Percentiles rank a stretch among this genome's conserved stretches.
Conservation (phyloP, 805 yeast genomes). For the Wickerhamomyces rabaulensis region DNA sequence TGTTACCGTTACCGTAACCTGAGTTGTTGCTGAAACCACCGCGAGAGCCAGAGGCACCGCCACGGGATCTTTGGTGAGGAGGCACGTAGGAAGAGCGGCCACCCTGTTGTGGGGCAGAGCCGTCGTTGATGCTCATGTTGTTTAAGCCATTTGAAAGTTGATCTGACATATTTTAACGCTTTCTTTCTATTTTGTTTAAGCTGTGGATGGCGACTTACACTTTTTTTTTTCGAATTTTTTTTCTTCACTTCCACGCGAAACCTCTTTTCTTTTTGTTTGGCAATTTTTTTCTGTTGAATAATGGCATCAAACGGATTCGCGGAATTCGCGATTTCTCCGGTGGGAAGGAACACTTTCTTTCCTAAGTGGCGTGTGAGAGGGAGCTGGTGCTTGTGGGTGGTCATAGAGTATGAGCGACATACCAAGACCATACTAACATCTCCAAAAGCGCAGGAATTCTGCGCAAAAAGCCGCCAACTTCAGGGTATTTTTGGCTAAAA, state of each 20-base stretch:
- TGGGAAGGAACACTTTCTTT: too few species aligned
- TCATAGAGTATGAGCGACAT: too few species aligned
- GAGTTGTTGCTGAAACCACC: slow-evolving; percentile 4
- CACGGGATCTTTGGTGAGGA: slow-evolving; percentile 43
- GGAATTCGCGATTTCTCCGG: not conserved
- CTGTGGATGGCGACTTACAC: not conserved
- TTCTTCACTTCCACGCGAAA: not conserved
- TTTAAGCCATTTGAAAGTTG: slow-evolving; percentile 47
- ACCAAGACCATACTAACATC: too few species aligned
- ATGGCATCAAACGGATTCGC: not conserved
- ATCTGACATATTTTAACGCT: slow-evolving; percentile 39
- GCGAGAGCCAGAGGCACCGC: slow-evolving; percentile 5
- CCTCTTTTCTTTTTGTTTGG: slow-evolving; percentile 2
- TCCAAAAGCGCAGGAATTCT: too few species aligned
- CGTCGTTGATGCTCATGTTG: slow-evolving; percentile 45
- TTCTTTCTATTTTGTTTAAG: not conserved
- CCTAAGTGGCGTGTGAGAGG: too few species aligned
- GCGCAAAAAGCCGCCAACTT: too few species aligned
- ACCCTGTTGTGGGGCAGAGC: slow-evolving; percentile 17
- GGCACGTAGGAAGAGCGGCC: slow-evolving; percentile 44
- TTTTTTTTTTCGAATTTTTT: not conserved
- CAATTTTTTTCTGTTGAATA: not conserved
- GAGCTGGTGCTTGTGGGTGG: too few species aligned
- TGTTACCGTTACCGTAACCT: slow-evolving; percentile 8
- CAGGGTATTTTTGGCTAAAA: too few species aligned